phyloP scores from a whole-genome alignment of 2,329 filamentous ascomycete genomes.

The Colletotrichum simmondsii region DNA sequence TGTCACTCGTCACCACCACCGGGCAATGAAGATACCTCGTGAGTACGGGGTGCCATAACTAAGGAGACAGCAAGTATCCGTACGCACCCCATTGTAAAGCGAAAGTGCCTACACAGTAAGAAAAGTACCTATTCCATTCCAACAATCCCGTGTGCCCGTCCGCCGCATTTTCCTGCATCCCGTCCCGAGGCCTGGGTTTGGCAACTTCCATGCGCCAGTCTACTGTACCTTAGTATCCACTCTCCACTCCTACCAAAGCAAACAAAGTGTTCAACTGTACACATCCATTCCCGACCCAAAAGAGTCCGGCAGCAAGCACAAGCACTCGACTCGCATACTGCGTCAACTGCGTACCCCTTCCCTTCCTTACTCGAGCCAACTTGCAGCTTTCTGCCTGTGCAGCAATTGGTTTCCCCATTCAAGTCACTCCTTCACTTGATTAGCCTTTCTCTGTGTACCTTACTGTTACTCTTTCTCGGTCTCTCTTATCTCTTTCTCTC shows the following conservation, averaged over 20 bases:
- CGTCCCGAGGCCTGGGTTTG: background rate
- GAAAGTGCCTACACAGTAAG: background rate
- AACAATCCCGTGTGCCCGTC: background rate
- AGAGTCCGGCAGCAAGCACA: background rate
- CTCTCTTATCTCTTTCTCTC: background rate
- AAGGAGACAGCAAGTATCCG: too few species aligned
- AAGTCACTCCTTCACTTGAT: slow-evolving; percentile 30
- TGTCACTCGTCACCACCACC: background rate
- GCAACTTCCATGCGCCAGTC: background rate
- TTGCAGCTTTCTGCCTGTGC: slow-evolving; percentile 21
- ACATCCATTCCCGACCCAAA: slow-evolving; percentile 4
- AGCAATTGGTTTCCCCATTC: slow-evolving; percentile 20
- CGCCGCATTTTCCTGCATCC: background rate
- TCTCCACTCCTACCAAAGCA: background rate
- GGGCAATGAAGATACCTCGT: background rate
- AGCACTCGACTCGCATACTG: slow-evolving; percentile 11
- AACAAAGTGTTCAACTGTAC: slow-evolving; percentile 8
- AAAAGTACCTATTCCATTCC: background rate
- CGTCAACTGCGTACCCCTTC: background rate
- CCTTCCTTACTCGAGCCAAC: slow-evolving; percentile 12
- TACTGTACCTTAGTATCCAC: background rate
- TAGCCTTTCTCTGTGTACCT: slow-evolving; percentile 6
- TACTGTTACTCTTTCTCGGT: background rate
- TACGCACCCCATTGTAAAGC: background rate
- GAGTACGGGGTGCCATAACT: background rate